Base-by-base conservation (phyloP, 805 yeast species). In the Pichia phayaonensis region DNA sequence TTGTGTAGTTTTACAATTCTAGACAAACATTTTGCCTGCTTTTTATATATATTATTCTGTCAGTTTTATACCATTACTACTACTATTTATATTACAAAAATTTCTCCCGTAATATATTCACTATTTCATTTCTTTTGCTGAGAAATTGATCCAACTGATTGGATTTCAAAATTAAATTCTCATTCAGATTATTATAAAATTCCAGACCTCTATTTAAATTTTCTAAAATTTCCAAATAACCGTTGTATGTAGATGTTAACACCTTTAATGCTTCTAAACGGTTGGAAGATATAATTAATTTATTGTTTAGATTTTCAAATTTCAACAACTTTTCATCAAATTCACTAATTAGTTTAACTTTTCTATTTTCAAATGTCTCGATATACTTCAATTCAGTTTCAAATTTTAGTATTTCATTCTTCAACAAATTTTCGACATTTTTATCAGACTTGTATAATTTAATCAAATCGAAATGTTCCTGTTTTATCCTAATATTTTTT, bases 151-250 rank as follows among this genome's bases (percentile, higher is more conserved):
- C 26, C 7, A 50, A 24, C 29, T 38, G 47, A n/a, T 7, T 24
- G 8, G 16, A 18, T 29, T 76, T 10, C 63, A 64, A 29, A 74
- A 67, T 34, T 18, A 50, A 13, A 46, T 46, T 50, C 8, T 40
- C 52, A 6, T 39, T n/a, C n/a, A 87, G 77, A 48, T 82, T 84
- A 39, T 72, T 72, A 67, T 90, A 90, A 61, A 90, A 90, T 48
- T 74, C 73, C 0, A 77, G 59, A 0, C 96, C 97, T 57, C 84
- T 86, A 29, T 74, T 74, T 26, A 88, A 62, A 60, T 86, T 84
- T 6, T 72, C 68, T 18, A 74, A 64, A 2, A 87, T 72, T 57
- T 84, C 87, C 27, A 73, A 64, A 58, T 72, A 84, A 45, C 77
- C 73, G 40, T 69, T 63, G 54, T 72, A 77, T 1, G 75, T 77